These are phyloP conservation scores for Ascochyta rabiei DNA, from an alignment of 2,329 filamentous ascomycete genomes.

Conservation along the genomic window DNA sequence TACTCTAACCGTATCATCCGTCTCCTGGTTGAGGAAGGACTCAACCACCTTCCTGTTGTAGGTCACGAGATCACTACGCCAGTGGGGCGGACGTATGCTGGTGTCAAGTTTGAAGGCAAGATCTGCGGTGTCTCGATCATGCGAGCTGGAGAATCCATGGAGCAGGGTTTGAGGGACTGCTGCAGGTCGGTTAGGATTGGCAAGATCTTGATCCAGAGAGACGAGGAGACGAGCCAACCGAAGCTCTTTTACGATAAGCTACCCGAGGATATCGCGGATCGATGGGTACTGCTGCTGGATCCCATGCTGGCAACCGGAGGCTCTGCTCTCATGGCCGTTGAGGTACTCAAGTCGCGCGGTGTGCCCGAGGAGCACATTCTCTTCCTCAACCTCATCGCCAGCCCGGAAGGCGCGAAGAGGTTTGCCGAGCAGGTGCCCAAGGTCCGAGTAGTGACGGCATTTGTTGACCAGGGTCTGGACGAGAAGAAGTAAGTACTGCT, in stretches of 20 bases:
- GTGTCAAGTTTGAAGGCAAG: slow-evolving; percentile 95
- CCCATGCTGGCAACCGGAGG: slow-evolving; percentile 99
- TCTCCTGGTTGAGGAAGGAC: slow-evolving; percentile 91
- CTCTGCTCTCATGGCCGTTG: slow-evolving; percentile 95
- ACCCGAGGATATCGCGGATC: slow-evolving; percentile 86
- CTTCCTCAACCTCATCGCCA: slow-evolving; percentile 97
- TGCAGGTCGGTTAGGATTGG: slow-evolving; percentile 97
- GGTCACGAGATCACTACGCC: slow-evolving; percentile 90
- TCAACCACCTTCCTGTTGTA: slow-evolving; percentile 94
- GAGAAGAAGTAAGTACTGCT: slow-evolving; percentile 84
- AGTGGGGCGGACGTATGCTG: slow-evolving; percentile 84
- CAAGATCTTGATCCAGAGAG: slow-evolving; percentile 96
- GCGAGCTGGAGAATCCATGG: slow-evolving; percentile 98
- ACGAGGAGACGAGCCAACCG: slow-evolving; percentile 91
- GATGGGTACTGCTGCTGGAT: slow-evolving; percentile 93
- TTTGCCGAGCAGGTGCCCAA: slow-evolving; percentile 90
- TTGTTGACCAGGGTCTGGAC: slow-evolving; percentile 94
- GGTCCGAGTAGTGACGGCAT: slow-evolving; percentile 90
- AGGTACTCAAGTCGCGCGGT: slow-evolving; percentile 85
- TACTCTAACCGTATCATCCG: slow-evolving; percentile 99
- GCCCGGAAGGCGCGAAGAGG: slow-evolving; percentile 85
- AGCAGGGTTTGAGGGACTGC: slow-evolving; percentile 93
- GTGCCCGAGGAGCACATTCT: slow-evolving; percentile 95
- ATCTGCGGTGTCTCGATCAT: slow-evolving; percentile 99
- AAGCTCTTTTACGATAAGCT: slow-evolving; percentile 98